Conservation (phyloP, 2,329 filamentous ascomycete genomes). For the Talaromyces sp. region DNA sequence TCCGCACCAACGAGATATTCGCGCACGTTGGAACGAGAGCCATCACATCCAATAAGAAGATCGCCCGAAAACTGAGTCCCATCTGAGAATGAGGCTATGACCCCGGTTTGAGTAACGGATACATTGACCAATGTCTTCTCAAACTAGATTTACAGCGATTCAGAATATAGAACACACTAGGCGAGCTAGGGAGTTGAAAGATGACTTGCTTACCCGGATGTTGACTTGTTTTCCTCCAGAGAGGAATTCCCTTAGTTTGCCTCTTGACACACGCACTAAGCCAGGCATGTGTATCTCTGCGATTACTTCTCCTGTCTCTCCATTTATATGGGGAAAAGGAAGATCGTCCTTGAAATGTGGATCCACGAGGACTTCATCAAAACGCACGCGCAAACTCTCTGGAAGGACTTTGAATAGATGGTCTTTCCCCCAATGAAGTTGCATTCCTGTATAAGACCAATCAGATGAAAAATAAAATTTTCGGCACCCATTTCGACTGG, state of each 20-base stretch:
- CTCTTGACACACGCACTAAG: constrained; percentile 4
- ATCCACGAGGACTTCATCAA: constrained; percentile 1
- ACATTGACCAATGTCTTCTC: background rate
- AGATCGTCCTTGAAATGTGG: background rate
- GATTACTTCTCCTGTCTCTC: constrained; percentile 1
- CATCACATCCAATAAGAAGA: constrained; percentile 4
- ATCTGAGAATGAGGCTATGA: background rate
- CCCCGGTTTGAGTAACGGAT: background rate
- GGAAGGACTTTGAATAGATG: constrained; percentile 1
- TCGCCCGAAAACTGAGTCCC: background rate
- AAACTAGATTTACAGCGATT: background rate
- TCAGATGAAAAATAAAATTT: background rate
- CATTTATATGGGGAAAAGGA: constrained; percentile 7
- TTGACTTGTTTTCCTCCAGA: background rate
- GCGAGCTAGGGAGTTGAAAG: background rate
- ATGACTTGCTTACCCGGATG: background rate
- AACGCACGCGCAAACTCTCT: background rate
- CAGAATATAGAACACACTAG: background rate
- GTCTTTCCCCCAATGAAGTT: constrained; percentile 7
- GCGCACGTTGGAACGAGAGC: constrained; percentile 3
- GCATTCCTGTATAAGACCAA: constrained; percentile 1
- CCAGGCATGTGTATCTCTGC: constrained; percentile 1
- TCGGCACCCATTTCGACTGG: background rate
- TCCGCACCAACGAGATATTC: constrained; percentile 3
- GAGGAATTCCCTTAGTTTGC: background rate